Percentiles rank a stretch among this genome's conserved stretches.
phyloP scores from a whole-genome alignment of 2,329 filamentous ascomycete genomes.

The Exophiala bonariae region DNA sequence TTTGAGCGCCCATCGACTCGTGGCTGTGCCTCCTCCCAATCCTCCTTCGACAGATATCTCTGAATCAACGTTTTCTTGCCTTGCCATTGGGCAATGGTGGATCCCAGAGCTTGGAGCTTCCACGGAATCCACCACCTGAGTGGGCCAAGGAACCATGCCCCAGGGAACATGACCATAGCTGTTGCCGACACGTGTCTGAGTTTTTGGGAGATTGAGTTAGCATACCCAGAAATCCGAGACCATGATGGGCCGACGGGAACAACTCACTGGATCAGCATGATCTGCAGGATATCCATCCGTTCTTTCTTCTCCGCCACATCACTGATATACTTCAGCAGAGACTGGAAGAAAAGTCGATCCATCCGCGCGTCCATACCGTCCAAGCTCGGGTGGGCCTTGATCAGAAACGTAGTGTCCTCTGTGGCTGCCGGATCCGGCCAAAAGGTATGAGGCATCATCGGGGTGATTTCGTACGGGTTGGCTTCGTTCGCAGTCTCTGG shows the following conservation, averaged over 20 bases:
- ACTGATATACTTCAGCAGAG: slow-evolving; percentile 17
- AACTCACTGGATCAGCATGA: slow-evolving; percentile 21
- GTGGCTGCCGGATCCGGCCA: slow-evolving; percentile 14
- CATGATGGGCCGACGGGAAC: too few relatives aligned
- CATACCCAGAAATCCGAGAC: background rate
- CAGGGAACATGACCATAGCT: slow-evolving; percentile 67
- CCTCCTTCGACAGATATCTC: slow-evolving; percentile 13
- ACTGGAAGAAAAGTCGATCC: slow-evolving; percentile 22
- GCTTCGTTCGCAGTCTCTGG: slow-evolving; percentile 2
- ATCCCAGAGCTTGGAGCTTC: slow-evolving; percentile 12
- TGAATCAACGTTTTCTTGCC: slow-evolving; percentile 14
- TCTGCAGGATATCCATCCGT: slow-evolving; percentile 8
- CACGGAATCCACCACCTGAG: slow-evolving; percentile 21
- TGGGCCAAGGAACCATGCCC: slow-evolving; percentile 13
- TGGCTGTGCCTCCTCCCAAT: slow-evolving; percentile 15
- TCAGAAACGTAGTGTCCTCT: slow-evolving; percentile 15
- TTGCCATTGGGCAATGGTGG: slow-evolving; percentile 11
- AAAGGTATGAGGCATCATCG: slow-evolving; percentile 13
- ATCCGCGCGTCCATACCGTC: slow-evolving; percentile 14
- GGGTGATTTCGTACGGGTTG: slow-evolving; percentile 7
- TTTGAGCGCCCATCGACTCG: background rate
- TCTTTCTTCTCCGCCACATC: slow-evolving; percentile 17
- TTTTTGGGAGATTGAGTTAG: background rate
- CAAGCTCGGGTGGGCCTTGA: slow-evolving; percentile 19
- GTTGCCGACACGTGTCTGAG: slow-evolving; percentile 43